Evolutionary conservation across 495 filamentous ascomycete genomes (phyloP), one percentile per base, ranked within the genome.

Genomic region (Recurvomyces mirabilis): DNA sequence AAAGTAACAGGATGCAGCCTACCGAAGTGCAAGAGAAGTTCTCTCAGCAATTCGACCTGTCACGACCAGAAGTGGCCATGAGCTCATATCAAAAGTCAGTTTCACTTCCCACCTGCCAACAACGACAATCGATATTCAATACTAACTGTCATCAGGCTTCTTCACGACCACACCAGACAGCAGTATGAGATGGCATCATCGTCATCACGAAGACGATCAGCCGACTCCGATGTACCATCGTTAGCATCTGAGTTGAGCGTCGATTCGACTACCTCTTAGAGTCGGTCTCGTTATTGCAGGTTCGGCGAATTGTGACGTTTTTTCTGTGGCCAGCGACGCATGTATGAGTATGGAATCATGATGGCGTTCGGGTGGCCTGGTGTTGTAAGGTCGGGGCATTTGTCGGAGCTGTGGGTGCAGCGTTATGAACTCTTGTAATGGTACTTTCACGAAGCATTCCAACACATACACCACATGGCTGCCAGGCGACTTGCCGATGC

Each of bases 71-170:
- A 13, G 19, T 41, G n/a, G 60, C 62, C 26, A 61, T 61, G 56
- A 55, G 50, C 9, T 31, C 33, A 0, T 65, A 65, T 26, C 52
- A 58, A 38, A 47, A 51, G 62, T 63, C 51, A 33, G 47, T n/a
- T n/a, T n/a, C n/a, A 32, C 12, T 14, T 13, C 28, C 2, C 21
- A 9, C 14, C 19, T 11, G 6, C 9, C 18, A 40, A 4, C 21
- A 14, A 20, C 21, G 9, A 25, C 21, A 9, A 5, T 18, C 9
- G 3, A 4, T 11, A 3, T n/a, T 4, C 15, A 15, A 25, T 40
- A 20, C 34, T 37, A 21, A 37, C 34, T 5, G 3, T 4, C 18
- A 6, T n/a, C 20, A 57, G 55, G 21, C 47, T 55, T 29, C 54
- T 58, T 47, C 55, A 58, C 33, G 39, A 52, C 38, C 55, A 58